Percentiles rank a stretch among this genome's conserved stretches.
Evolutionary conservation across 257 asterid species (phyloP).

Genomic region (Solanum pennellii): DNA sequence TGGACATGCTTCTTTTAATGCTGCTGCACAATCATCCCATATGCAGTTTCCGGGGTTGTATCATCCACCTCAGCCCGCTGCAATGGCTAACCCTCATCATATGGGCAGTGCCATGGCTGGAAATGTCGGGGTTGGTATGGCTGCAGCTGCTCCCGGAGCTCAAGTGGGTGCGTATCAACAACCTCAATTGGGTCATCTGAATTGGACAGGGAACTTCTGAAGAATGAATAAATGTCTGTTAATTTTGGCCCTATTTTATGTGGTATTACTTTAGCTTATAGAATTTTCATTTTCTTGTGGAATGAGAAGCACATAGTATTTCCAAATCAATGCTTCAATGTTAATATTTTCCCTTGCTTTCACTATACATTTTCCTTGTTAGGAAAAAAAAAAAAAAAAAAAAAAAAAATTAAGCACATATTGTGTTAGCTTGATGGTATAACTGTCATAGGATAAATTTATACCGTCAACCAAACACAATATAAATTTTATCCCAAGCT

Average conservation of each 20-base stretch:
- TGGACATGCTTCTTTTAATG: slow-evolving; percentile 69
- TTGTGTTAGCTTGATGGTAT: not conserved
- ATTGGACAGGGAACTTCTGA: slow-evolving; percentile 81
- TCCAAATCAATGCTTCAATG: not conserved
- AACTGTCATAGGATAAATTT: not conserved
- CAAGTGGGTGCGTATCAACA: slow-evolving; percentile 87
- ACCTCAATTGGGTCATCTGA: slow-evolving; percentile 80
- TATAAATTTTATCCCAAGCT: not conserved
- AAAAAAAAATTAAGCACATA: too few relatives aligned
- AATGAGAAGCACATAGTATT: slow-evolving; percentile 6
- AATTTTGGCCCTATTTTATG: not conserved
- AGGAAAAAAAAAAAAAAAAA: too few relatives aligned
- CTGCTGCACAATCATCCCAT: slow-evolving; percentile 79
- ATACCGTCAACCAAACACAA: not conserved
- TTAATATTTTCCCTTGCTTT: not conserved
- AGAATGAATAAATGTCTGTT: not conserved
- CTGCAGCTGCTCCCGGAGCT: slow-evolving; percentile 71
- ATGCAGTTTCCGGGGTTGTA: slow-evolving; percentile 93
- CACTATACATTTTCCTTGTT: not conserved
- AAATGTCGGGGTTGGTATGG: slow-evolving; percentile 68
- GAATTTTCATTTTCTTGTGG: slow-evolving; percentile 28
- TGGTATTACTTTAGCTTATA: slow-evolving; percentile 18
- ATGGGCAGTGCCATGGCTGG: slow-evolving; percentile 66
- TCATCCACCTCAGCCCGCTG: slow-evolving; percentile 37
- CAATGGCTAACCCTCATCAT: slow-evolving; percentile 75